A percentile compares a stretch with the other conserved stretches of the same genome.
These are phyloP conservation scores for Nitzschia putrida DNA, from an alignment of 108 stramenopile species.

Conservation along the genomic window DNA sequence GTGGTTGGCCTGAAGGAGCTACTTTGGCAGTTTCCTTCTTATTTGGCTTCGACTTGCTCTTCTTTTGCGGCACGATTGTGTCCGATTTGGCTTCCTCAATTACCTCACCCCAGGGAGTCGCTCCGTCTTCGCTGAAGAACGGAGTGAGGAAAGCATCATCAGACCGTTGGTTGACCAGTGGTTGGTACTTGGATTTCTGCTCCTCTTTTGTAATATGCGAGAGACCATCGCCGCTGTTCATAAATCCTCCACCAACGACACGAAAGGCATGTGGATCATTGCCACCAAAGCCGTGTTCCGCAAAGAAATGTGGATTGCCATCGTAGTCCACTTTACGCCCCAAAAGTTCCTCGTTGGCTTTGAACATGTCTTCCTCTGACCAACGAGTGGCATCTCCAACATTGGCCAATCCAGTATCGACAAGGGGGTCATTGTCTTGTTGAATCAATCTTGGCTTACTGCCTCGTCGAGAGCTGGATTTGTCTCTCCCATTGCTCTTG, in stretches of 20 bases:
- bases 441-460: constrained; percentile 8
- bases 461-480: background rate
- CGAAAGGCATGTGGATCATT: constrained; percentile 86
- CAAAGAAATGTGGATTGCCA: constrained; percentile 87
- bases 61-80: constrained; percentile 2
- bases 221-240: constrained; percentile 53
- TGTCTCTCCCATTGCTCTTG: constrained; percentile 28
- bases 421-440: constrained; percentile 45
- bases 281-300: constrained; percentile 68
- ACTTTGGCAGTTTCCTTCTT: background rate
- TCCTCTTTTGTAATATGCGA: background rate
- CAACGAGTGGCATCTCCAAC: constrained; percentile 67
- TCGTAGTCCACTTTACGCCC: constrained; percentile 77
- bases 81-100: constrained; percentile 32
- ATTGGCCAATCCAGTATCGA: constrained; percentile 53
- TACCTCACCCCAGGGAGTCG: constrained; percentile 80
- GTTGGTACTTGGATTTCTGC: constrained; percentile 25
- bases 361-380: constrained; percentile 89
- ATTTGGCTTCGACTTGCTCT: constrained; percentile 1
- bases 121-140: constrained; percentile 78
- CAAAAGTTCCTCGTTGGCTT: constrained; percentile 65
- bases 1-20: background rate
- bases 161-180: constrained; percentile 8
- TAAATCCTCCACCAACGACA: constrained; percentile 81
- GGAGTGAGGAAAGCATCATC: constrained; percentile 49